Percentiles rank a stretch among this genome's conserved stretches.
phyloP scores from a whole-genome alignment of 1,284 basidiomycete species.

The Cryptococcus jaspeensis region DNA sequence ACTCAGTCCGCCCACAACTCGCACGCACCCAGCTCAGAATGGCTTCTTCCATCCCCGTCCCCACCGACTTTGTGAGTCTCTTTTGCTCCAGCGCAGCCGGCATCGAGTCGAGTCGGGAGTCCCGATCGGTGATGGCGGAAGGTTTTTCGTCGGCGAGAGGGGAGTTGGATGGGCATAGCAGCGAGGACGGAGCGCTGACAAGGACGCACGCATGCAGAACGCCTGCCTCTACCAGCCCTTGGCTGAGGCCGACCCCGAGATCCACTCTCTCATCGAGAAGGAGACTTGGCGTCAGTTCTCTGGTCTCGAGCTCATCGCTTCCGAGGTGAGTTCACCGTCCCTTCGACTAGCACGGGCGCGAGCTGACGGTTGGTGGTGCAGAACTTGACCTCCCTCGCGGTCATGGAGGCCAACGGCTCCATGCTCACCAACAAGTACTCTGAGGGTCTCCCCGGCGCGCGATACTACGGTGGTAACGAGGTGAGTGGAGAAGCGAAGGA shows the following conservation, averaged over 20 bases:
- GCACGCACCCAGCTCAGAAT: constrained; percentile 43
- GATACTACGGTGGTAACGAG: constrained; percentile 98
- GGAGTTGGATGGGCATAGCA: neutral
- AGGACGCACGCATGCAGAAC: constrained; percentile 63
- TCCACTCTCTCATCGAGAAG: constrained; percentile 97
- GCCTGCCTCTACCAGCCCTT: constrained; percentile 83
- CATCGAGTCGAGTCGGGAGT: neutral
- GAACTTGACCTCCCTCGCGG: constrained; percentile 90
- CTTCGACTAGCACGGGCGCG: neutral
- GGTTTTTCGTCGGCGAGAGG: too few relatives aligned
- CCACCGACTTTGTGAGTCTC: constrained; percentile 54
- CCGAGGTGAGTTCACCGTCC: constrained; percentile 41
- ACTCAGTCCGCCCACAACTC: constrained; percentile 15
- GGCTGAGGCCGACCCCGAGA: constrained; percentile 86
- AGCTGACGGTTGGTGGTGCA: constrained; percentile 42
- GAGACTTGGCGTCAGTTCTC: constrained; percentile 99
- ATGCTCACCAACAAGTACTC: constrained; percentile 99
- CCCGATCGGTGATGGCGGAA: neutral
- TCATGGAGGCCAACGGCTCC: constrained; percentile 98
- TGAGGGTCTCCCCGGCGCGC: constrained; percentile 87
- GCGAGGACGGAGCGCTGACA: neutral
- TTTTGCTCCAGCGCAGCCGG: neutral
- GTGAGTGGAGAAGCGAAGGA: constrained; percentile 23
- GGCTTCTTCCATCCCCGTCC: constrained; percentile 53
- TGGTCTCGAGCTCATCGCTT: constrained; percentile 69